Conservation (phyloP, 2,329 filamentous ascomycete species). For the Cryphonectria naterciae region DNA sequence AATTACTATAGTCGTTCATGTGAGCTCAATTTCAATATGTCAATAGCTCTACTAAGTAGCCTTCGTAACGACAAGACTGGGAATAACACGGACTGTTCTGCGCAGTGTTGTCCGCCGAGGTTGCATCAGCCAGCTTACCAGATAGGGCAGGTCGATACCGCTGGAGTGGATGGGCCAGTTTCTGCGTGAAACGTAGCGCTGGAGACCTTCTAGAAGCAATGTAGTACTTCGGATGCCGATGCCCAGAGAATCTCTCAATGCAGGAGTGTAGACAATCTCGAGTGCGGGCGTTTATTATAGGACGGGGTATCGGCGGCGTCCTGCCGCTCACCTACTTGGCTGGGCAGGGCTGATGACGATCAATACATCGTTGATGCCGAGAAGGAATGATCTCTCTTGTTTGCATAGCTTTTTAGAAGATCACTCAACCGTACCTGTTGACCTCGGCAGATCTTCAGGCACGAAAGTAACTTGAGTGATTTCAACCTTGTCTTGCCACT, state of each 20-base stretch:
- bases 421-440: neutral
- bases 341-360: constrained; percentile 17
- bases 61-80: neutral
- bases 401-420: neutral
- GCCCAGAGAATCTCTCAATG: neutral
- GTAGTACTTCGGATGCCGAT: constrained; percentile 12
- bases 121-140: constrained; percentile 3
- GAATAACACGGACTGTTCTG: neutral
- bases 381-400: neutral
- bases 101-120: neutral
- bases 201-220: constrained; percentile 9
- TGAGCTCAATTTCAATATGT: neutral
- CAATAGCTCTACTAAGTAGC: neutral
- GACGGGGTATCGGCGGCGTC: constrained; percentile 1
- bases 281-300: neutral
- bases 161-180: neutral
- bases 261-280: neutral
- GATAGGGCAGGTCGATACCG: neutral
- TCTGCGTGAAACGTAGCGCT: neutral
- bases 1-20: neutral
- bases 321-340: constrained; percentile 13
- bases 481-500: neutral
- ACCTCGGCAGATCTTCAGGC: neutral
- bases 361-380: neutral
- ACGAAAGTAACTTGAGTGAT: neutral